Evolutionary conservation across 179 eudicot species (phyloP).

Genomic region (Vitellaria paradoxa): DNA sequence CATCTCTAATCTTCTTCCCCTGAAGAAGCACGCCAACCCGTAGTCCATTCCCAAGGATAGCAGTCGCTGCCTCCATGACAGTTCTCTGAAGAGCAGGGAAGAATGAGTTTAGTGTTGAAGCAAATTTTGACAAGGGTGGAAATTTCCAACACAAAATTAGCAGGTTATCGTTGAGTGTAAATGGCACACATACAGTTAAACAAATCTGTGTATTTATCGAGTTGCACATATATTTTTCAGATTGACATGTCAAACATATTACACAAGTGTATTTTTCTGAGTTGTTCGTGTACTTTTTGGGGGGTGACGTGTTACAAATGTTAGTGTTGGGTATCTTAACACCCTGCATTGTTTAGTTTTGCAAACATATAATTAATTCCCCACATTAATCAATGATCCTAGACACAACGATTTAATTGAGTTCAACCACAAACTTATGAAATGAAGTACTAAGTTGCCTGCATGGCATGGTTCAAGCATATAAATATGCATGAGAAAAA

Average conservation of each 20-base stretch:
- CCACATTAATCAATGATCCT: not conserved
- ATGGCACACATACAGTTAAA: too few relatives aligned
- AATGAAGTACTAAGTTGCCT: too few relatives aligned
- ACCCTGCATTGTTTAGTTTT: not conserved
- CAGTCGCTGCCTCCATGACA: slow-evolving; percentile 83
- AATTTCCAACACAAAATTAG: not conserved
- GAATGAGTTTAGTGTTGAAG: not conserved
- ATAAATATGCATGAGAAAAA: too few relatives aligned
- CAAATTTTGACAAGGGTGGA: not conserved
- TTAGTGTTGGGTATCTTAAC: too few relatives aligned
- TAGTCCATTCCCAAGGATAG: slow-evolving; percentile 73
- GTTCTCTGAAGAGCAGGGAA: slow-evolving; percentile 45
- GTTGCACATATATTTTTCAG: too few relatives aligned
- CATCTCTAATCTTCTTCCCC: slow-evolving; percentile 85
- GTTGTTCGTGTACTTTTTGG: too few relatives aligned
- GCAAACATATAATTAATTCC: not conserved
- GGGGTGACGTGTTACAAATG: too few relatives aligned
- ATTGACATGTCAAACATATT: too few relatives aligned
- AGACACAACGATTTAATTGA: not conserved
- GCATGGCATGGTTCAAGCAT: too few relatives aligned
- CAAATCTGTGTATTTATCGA: too few relatives aligned
- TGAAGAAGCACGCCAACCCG: slow-evolving; percentile 74
- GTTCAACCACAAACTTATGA: not conserved
- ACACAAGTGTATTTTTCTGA: too few relatives aligned
- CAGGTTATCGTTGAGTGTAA: not conserved